Evolutionary conservation across 1,284 basidiomycete genomes (phyloP).

Genomic region (Rhodotorula sp.): DNA sequence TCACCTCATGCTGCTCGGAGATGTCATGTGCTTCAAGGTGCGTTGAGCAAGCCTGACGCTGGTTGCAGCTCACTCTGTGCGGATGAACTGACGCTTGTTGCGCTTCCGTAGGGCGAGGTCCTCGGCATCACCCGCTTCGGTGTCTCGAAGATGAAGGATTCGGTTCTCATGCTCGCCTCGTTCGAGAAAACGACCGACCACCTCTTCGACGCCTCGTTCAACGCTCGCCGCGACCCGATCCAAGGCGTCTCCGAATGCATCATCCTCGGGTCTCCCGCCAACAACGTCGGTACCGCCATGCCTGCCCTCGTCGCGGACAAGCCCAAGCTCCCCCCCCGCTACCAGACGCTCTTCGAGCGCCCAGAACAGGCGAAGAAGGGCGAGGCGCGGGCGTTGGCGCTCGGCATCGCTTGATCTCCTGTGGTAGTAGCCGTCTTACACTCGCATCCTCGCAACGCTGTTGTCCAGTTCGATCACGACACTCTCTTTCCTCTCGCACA

Average conservation of each 20-base stretch:
- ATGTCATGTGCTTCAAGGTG: conserved; percentile 98
- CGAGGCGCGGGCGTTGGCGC: neutral
- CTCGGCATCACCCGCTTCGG: conserved; percentile 98
- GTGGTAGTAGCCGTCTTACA: neutral
- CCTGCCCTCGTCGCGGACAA: conserved; percentile 40
- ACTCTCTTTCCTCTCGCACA: too few species aligned
- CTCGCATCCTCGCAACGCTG: neutral
- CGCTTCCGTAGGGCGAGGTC: conserved; percentile 75
- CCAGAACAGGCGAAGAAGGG: conserved; percentile 1
- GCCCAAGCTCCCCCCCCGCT: conserved; percentile 37
- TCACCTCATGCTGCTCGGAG: conserved; percentile 96
- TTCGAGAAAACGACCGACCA: conserved; percentile 99
- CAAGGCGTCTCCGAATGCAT: conserved; percentile 98
- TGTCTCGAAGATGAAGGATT: conserved; percentile 99
- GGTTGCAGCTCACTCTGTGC: too few species aligned
- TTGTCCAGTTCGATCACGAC: neutral
- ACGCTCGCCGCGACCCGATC: conserved; percentile 91
- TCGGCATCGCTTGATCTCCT: neutral
- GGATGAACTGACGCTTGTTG: neutral
- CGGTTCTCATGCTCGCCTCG: conserved; percentile 96
- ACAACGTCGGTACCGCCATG: conserved; percentile 41
- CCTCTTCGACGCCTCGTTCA: conserved; percentile 94
- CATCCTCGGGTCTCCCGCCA: conserved; percentile 66
- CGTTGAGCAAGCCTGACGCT: conserved; percentile 10
- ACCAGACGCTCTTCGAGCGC: conserved; percentile 42